Base-by-base conservation (phyloP, 441 rosid species). In the Codiaeum variegatum region DNA sequence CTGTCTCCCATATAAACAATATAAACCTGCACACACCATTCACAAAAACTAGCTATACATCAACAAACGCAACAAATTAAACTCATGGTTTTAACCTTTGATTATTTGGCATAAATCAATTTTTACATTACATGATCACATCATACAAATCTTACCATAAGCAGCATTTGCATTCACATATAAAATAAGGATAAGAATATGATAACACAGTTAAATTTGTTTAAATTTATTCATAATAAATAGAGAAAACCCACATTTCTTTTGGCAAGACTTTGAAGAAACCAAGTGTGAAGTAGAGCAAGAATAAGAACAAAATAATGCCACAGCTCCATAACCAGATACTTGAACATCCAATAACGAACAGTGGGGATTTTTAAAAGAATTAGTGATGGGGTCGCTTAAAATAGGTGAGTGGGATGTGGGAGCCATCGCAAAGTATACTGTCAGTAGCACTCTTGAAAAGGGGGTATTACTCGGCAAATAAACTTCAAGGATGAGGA, bases 1-100 rank as follows among this genome's bases (percentile, higher is more conserved):
- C 38, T 77, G 24, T 80, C 83, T 60, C 90, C 90, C 87, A 82
- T 75, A 36, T 82, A 85, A 54, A 85, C 89, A 67, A 87, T 84
- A 77, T 87, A 78, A 68, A 74, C 89, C 66, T 62, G 66, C 62
- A 56, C 11, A 26, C 84, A 85, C 73, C 23, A 40, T 29, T 29
- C 1, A 16, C 18, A 59, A 19, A 67, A 65, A 52, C 40, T 29
- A 60, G 7, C 38, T 16, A 51, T n/a, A 51, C 47, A 38, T 36
- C 46, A 40, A 54, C 46, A 67, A 77, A 61, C 36, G 21, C 28
- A 70, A 59, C 58, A 24, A 38, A 65, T 40, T 40, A 40, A 9
- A 69, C 34, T 28, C 38, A 21, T 42, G 66, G 0, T 29, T 23
- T 24, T 24, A 9, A 2, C 44, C 44, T 40, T 40, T 40, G 44